Evolutionary conservation across 805 yeast species (phyloP).

Genomic region (Isabelozyma pseudorhagii): DNA sequence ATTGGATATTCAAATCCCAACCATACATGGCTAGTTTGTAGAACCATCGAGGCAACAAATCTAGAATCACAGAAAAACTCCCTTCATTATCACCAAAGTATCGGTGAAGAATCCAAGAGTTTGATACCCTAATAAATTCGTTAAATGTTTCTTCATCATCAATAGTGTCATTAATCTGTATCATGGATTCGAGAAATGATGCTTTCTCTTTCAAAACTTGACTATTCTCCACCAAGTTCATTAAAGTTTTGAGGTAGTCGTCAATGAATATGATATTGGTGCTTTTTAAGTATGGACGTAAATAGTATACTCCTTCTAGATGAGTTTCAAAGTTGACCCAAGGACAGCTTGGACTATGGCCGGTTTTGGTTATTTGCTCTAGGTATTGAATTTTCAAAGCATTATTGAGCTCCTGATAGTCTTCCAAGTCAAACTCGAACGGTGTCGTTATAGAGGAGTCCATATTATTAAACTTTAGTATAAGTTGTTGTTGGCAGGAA

Average conservation of each 20-base stretch:
- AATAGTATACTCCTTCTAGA: slow-evolving; percentile 28
- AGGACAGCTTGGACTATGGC: slow-evolving; percentile 30
- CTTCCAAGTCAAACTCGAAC: slow-evolving; percentile 17
- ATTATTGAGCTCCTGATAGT: slow-evolving; percentile 20
- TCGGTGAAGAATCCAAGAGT: slow-evolving; percentile 28
- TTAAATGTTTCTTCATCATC: slow-evolving; percentile 2
- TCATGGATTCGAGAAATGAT: slow-evolving; percentile 2
- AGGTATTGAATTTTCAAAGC: slow-evolving; percentile 22
- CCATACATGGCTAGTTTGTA: slow-evolving; percentile 35
- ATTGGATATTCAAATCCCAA: slow-evolving; percentile 34
- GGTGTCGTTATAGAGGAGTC: slow-evolving; percentile 3
- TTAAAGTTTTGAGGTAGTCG: slow-evolving; percentile 25
- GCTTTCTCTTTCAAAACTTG: slow-evolving; percentile 10
- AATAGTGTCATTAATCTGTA: slow-evolving; percentile 1
- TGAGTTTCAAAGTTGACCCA: slow-evolving; percentile 38
- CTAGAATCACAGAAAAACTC: slow-evolving; percentile 21
- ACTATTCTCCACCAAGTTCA: slow-evolving; percentile 24
- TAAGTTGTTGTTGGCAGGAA: slow-evolving; percentile 25
- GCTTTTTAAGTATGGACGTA: slow-evolving; percentile 25
- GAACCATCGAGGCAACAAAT: slow-evolving; percentile 27
- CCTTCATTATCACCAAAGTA: slow-evolving; percentile 34
- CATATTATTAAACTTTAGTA: slow-evolving; percentile 24
- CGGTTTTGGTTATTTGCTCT: slow-evolving; percentile 18
- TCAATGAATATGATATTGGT: slow-evolving; percentile 27
- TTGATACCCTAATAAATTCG: slow-evolving; percentile 21